Evolutionary conservation across 768 basidiomycete species (phyloP).

Genomic region (Kwoniella botswanensis): DNA sequence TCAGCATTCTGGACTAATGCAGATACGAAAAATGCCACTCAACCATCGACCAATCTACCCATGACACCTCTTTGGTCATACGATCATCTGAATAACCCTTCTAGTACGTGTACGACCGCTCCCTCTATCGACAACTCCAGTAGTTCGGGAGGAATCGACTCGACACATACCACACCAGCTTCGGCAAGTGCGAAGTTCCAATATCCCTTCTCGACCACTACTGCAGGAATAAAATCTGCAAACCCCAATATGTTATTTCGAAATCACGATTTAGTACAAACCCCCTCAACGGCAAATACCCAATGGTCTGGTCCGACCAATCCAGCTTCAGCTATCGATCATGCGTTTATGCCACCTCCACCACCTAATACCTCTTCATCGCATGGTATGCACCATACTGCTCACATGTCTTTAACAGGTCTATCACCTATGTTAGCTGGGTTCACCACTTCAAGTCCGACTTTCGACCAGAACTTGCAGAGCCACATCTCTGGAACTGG

Average conservation of each 20-base stretch:
- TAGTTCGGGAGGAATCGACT: neutral
- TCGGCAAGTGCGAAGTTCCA: neutral
- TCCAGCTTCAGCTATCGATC: conserved; percentile 13
- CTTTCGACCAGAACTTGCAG: conserved; percentile 8
- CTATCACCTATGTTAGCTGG: conserved; percentile 25
- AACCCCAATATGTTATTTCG: conserved; percentile 1
- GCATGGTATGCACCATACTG: conserved; percentile 6
- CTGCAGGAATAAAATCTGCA: neutral
- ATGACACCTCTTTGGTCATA: conserved; percentile 15
- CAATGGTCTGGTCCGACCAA: conserved; percentile 16
- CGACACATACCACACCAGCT: conserved; percentile 13
- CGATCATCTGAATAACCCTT: conserved; percentile 5
- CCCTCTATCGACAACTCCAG: neutral
- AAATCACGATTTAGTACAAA: conserved; percentile 1
- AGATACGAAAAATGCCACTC: neutral
- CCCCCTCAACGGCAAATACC: conserved; percentile 14
- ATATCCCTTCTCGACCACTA: conserved; percentile 4
- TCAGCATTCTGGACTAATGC: conserved; percentile 18
- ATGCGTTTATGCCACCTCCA: conserved; percentile 14
- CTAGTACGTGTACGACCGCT: neutral
- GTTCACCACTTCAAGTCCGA: conserved; percentile 21
- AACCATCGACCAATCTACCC: neutral
- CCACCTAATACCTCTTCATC: conserved; percentile 7
- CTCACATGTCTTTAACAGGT: conserved; percentile 20
- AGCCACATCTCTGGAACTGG: neutral